Evolutionary conservation across 306 rosid species (phyloP), one percentile per base, ranked within the genome.

Genomic region (Quercus robur): DNA sequence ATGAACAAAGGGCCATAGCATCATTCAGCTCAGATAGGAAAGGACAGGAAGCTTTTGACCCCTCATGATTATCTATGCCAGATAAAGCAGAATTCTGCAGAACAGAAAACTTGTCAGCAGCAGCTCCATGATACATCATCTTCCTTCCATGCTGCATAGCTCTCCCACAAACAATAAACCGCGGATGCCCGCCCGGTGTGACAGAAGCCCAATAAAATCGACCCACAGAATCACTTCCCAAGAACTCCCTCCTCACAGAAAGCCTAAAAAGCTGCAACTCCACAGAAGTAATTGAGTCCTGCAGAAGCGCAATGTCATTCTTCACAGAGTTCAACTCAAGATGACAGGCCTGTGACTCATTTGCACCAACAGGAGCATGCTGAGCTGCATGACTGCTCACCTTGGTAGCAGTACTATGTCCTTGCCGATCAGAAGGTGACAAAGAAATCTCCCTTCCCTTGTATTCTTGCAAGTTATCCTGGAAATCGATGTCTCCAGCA

Each of bases 151-250:
- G 78, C 84, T 61, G 81, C 78, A 75, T 70, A 73, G 88, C 73
- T 78, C 88, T 88, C 81, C 94, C 88, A 77, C 91, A 94, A 71
- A 88, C 97, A 82, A 90, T 80, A 77, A 93, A 82, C 56, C 84
- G 80, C 13, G 91, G 80, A 67, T 64, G 85, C 82, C 93, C 92
- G 14, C 85, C 73, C 3, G 85, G 85, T 63, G 81, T 81, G 67
- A 82, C 84, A 10, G 91, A 87, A 88, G 91, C 88, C 98, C 98
- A 96, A 81, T 93, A 93, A 77, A 91, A 72, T 67, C 93, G 81
- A 82, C 97, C 94, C 62, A 83, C 76, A 61, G 92, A 90, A 84
- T 96, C 99, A 74, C 61, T 80, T 33, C 99, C 99, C 85, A 96
- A 73, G 82, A 88, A 90, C 76, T 96, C 99, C 84, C 93, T 89